Base-by-base conservation (phyloP, 208 protist genomes). In the Trypanosoma grayi region DNA sequence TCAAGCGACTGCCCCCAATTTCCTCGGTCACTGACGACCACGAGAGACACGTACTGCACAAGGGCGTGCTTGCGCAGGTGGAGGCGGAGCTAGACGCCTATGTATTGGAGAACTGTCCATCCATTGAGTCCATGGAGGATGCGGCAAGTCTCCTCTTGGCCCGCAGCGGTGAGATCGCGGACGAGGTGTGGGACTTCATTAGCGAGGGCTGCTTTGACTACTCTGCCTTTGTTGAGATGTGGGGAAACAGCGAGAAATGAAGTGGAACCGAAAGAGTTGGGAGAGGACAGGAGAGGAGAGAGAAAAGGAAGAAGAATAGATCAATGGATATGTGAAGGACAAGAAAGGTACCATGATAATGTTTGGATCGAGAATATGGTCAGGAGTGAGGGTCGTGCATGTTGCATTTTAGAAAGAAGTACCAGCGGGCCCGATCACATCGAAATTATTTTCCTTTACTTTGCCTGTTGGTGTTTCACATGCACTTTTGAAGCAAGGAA, bases 141-240 rank as follows among this genome's bases (percentile, higher is more conserved):
- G 67, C 85, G 0, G 71, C 60, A 0, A 14, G 54, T 43, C 59
- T 94, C 4, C 68, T 94, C 16, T 63, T 82, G 69, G 30, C 28
- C 36, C 83, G 81, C 11, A 73, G 82, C 8, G 77, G 79, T 8
- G 83, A 94, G 57, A 79, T 94, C 39, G 72, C 70, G 3, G 83
- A 90, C 8, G 85, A 92, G 51, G 82, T 94, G 37, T 85, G 77
- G 77, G 77, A 84, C 37, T 94, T 94, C 68, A 60, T 94, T 40
- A 87, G 66, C 16, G 79, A 92, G 36, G 84, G 85, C 36, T 94
- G 82, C 77, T 82, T 94, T 41, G 85, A 92, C 60, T 94, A 94
- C 48, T 48, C 60, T 0, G 73, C 72, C 0, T 94, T 94, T 73
- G 56, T 77, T 9, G 70, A 83, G 33, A 51, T 78, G 16, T 94